Evolutionary conservation across 768 basidiomycete species (phyloP).

Genomic region (Calocybe gangraenosa): DNA sequence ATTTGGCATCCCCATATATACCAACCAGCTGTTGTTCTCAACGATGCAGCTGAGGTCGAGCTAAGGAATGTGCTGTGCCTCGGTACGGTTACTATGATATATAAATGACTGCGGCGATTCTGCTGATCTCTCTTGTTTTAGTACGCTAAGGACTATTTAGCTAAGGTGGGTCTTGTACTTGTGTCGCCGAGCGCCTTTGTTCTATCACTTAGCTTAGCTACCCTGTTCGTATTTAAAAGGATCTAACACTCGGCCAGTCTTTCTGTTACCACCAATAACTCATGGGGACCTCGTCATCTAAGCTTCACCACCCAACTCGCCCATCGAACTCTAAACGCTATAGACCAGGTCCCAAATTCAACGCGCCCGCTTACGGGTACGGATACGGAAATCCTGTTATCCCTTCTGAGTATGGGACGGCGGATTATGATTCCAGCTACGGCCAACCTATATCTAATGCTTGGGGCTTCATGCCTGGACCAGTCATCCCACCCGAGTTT

Average conservation of each 20-base stretch:
- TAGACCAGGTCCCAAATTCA: too few species aligned
- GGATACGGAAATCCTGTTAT: not conserved
- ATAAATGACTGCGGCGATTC: too few species aligned
- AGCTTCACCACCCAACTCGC: not conserved
- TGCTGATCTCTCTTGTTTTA: too few species aligned
- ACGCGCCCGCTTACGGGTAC: too few species aligned
- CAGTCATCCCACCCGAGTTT: slow-evolving; percentile 7
- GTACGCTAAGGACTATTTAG: too few species aligned
- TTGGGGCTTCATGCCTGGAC: not conserved
- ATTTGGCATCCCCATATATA: too few species aligned
- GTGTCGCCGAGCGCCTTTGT: too few species aligned
- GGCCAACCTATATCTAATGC: not conserved
- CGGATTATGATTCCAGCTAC: not conserved
- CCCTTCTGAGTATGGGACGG: not conserved
- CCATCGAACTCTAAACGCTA: not conserved
- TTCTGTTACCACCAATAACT: not conserved
- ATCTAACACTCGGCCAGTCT: slow-evolving; percentile 1
- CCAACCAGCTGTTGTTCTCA: too few species aligned
- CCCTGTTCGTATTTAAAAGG: slow-evolving; percentile 2
- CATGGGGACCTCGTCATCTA: slow-evolving; percentile 1
- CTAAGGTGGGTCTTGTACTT: too few species aligned
- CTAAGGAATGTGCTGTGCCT: too few species aligned
- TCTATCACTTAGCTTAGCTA: slow-evolving; percentile 1
- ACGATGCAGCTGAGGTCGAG: too few species aligned
- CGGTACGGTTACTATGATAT: too few species aligned